These are phyloP conservation scores for Candida ipomoeae DNA, from an alignment of 805 yeast species.

Conservation along the genomic window DNA sequence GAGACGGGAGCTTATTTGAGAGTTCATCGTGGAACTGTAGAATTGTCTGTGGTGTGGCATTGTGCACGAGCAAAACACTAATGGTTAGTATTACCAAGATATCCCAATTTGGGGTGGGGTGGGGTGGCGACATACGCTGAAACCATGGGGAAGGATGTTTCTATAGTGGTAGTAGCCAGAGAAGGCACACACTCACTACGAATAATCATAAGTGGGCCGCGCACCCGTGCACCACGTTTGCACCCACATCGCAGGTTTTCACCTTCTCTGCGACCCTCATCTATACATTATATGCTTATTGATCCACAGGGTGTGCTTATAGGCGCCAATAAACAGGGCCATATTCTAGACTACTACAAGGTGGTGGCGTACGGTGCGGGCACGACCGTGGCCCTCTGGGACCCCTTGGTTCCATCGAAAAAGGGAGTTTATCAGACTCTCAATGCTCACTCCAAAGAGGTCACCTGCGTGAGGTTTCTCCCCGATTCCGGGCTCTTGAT, in stretches of 20 bases:
- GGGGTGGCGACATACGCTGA: conserved; percentile 31
- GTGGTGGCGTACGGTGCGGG: conserved; percentile 72
- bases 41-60: conserved; percentile 55
- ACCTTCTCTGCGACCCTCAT: background rate
- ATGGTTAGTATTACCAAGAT: conserved; percentile 16
- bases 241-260: conserved; percentile 13
- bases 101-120: background rate
- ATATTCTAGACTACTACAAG: conserved; percentile 50
- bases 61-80: conserved; percentile 36
- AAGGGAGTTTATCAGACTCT: conserved; percentile 53
- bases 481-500: conserved; percentile 45
- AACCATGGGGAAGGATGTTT: conserved; percentile 21
- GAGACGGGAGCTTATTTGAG: conserved; percentile 60
- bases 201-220: background rate
- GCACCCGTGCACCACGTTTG: conserved; percentile 17
- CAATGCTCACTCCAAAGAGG: conserved; percentile 56
- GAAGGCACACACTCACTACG: background rate
- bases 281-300: background rate
- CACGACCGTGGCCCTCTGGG: conserved; percentile 62
- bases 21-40: conserved; percentile 67
- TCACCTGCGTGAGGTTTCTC: conserved; percentile 60
- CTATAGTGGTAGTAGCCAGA: background rate
- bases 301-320: conserved; percentile 55
- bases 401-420: conserved; percentile 42
- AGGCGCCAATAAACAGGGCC: conserved; percentile 69